Conservation (phyloP, 2,329 filamentous ascomycete genomes). For the Cylindrodendrum hubeiense region DNA sequence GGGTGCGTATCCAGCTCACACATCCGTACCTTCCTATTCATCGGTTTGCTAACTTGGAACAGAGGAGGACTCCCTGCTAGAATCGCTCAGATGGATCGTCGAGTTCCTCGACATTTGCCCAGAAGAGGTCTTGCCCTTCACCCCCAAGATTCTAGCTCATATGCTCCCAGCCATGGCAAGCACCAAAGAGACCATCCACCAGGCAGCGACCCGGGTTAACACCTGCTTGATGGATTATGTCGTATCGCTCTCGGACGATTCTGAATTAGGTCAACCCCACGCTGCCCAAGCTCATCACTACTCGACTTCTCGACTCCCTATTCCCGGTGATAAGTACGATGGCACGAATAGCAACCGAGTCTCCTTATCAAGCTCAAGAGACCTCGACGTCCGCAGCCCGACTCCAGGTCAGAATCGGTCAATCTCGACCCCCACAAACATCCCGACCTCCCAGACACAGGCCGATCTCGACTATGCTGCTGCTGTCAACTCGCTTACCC, state of each 20-base stretch:
- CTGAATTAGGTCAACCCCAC: conserved; percentile 45
- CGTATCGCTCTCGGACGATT: conserved; percentile 85
- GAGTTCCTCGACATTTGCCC: conserved; percentile 97
- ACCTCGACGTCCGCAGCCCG: conserved; percentile 65
- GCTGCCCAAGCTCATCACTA: conserved; percentile 43
- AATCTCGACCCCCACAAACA: conserved; percentile 59
- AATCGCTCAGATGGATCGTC: conserved; percentile 94
- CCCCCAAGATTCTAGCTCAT: conserved; percentile 90
- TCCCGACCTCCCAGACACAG: conserved; percentile 59
- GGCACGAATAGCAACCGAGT: conserved; percentile 62
- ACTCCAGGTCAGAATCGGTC: conserved; percentile 63
- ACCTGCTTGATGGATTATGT: conserved; percentile 94
- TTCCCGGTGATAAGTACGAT: conserved; percentile 60
- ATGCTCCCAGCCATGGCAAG: conserved; percentile 95
- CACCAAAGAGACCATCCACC: conserved; percentile 87
- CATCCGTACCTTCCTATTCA: not conserved
- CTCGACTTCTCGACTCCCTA: conserved; percentile 56
- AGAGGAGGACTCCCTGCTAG: conserved; percentile 93
- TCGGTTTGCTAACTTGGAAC: conserved; percentile 34
- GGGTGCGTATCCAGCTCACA: conserved; percentile 62
- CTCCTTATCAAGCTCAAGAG: conserved; percentile 66
- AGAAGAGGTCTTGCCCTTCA: conserved; percentile 95
- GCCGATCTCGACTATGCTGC: conserved; percentile 94
- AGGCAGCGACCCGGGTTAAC: conserved; percentile 91
- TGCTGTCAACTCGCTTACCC: conserved; percentile 90